Conservation (phyloP, 768 basidiomycete species). For the Boletus rubescentipes region DNA sequence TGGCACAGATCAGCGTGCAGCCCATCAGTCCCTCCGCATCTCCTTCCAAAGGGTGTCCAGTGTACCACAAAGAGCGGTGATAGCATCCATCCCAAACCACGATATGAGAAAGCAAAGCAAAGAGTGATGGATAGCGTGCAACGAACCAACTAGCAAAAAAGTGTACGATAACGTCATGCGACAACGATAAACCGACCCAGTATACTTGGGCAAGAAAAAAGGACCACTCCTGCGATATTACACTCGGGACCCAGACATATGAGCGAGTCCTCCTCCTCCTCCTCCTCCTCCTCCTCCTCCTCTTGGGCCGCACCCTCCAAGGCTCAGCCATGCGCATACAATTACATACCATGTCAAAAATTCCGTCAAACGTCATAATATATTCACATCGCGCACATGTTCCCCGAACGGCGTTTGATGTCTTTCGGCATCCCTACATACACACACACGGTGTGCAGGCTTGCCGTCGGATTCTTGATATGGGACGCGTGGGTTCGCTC, state of each 20-base stretch:
- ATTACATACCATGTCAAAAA: not conserved
- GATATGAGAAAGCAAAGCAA: not conserved
- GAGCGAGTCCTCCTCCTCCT: too few species aligned
- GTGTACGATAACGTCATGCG: not conserved
- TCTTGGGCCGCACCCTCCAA: not conserved
- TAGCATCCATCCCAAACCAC: not conserved
- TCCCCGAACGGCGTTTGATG: not conserved
- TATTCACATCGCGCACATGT: not conserved
- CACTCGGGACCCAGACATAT: too few species aligned
- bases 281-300: too few species aligned
- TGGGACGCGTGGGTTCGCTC: too few species aligned
- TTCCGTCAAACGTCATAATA: not conserved
- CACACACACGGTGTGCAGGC: not conserved
- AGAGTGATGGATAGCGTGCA: not conserved
- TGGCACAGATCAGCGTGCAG: too few species aligned
- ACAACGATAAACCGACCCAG: not conserved
- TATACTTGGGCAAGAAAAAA: not conserved
- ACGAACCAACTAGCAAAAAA: not conserved
- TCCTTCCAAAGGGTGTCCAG: not conserved
- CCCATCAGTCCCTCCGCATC: too few species aligned
- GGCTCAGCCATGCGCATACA: not conserved
- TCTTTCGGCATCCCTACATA: not conserved
- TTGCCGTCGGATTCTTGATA: too few species aligned
- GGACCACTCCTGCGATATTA: too few species aligned
- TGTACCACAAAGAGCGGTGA: too few species aligned